Evolutionary conservation across 164 flowering plant genomes (phyloP).

Genomic region (Nymphaea colorata): DNA sequence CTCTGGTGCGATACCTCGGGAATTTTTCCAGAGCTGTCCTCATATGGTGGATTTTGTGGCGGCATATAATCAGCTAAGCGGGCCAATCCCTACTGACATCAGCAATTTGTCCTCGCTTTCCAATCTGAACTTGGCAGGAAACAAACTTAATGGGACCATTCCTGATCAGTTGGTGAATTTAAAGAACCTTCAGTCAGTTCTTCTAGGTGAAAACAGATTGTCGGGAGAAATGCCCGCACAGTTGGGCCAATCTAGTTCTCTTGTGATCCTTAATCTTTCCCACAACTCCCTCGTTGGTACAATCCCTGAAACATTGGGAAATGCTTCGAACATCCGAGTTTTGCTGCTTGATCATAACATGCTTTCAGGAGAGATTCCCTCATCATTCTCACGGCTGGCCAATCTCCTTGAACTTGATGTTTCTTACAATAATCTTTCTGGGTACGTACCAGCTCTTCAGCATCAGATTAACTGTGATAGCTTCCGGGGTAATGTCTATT

Average conservation of each 20-base stretch:
- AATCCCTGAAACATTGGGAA: slow-evolving; percentile 37
- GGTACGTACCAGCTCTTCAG: slow-evolving; percentile 39
- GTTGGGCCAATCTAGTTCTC: slow-evolving; percentile 36
- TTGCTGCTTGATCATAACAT: slow-evolving; percentile 44
- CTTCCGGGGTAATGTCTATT: slow-evolving; percentile 36
- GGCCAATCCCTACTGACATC: slow-evolving; percentile 28
- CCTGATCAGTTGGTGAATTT: slow-evolving; percentile 34
- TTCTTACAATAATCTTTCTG: slow-evolving; percentile 66
- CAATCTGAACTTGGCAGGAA: slow-evolving; percentile 39
- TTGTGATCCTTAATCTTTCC: slow-evolving; percentile 45
- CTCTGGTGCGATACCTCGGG: slow-evolving; percentile 21
- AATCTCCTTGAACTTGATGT: slow-evolving; percentile 34
- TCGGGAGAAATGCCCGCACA: slow-evolving; percentile 41
- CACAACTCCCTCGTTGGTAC: slow-evolving; percentile 32
- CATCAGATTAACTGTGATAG: slow-evolving; percentile 22
- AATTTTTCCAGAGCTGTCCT: slow-evolving; percentile 24
- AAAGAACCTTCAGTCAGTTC: slow-evolving; percentile 26
- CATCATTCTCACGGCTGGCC: slow-evolving; percentile 34
- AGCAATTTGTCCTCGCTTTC: slow-evolving; percentile 30
- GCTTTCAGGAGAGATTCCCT: slow-evolving; percentile 50
- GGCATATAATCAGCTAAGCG: slow-evolving; percentile 43
- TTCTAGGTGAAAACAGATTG: slow-evolving; percentile 42
- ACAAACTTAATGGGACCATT: slow-evolving; percentile 38
- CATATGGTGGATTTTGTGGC: slow-evolving; percentile 36
- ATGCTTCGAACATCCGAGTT: slow-evolving; percentile 29